Percentiles rank a stretch among this genome's conserved stretches.
phyloP scores from a whole-genome alignment of 1,284 basidiomycete genomes.

The Omphalotus olearius region DNA sequence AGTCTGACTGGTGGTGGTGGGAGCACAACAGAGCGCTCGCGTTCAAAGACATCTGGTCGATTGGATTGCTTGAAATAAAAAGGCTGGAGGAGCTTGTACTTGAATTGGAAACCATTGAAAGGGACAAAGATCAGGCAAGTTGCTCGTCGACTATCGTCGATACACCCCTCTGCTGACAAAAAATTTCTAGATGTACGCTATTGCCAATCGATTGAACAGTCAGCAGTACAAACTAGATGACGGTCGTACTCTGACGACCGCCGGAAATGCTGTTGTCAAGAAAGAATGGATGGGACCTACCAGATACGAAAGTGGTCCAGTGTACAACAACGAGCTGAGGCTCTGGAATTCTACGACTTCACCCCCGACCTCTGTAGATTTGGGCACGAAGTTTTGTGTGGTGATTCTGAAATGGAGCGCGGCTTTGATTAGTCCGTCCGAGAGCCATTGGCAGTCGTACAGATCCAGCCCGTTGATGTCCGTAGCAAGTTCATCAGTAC shows the following conservation, averaged over 20 bases:
- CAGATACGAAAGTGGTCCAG: not conserved
- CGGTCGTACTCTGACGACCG: not conserved
- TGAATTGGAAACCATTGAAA: conserved; percentile 13
- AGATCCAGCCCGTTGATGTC: too few species aligned
- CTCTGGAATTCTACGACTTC: not conserved
- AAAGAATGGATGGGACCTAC: conserved; percentile 12
- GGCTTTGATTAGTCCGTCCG: too few species aligned
- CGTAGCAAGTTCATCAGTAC: too few species aligned
- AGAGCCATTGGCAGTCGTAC: too few species aligned
- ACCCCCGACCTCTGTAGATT: not conserved
- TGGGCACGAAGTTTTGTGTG: conserved; percentile 8
- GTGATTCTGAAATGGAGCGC: conserved; percentile 5
- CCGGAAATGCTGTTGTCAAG: conserved; percentile 2
- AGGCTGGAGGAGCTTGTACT: conserved; percentile 7
- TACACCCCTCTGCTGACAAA: not conserved
- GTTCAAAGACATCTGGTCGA: conserved; percentile 3
- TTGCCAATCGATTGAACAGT: conserved; percentile 5
- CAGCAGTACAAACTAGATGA: not conserved
- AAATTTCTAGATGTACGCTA: conserved; percentile 7
- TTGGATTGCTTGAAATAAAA: not conserved
- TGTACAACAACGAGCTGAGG: not conserved
- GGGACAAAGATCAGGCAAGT: conserved; percentile 12
- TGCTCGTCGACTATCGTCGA: not conserved
- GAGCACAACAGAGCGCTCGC: conserved; percentile 7
- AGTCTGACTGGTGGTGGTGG: conserved; percentile 20